phyloP scores from a whole-genome alignment of 169 alveolate species.

The Plasmodium knowlesi region DNA sequence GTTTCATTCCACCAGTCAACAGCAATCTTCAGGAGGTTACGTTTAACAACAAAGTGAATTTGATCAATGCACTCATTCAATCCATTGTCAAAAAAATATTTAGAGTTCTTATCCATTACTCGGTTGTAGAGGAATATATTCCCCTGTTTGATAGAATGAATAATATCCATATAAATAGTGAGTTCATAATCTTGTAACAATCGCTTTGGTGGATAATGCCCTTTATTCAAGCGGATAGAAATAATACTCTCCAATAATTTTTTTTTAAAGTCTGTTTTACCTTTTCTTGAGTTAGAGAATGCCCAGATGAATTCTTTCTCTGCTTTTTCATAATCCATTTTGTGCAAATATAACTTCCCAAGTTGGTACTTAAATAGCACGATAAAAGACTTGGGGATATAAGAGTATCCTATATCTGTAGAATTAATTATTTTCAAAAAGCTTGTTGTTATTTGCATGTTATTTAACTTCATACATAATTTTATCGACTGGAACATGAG shows the following conservation, averaged over 20 bases:
- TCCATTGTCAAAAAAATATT: slow-evolving; percentile 24
- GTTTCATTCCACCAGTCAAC: slow-evolving; percentile 60
- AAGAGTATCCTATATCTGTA: slow-evolving; percentile 61
- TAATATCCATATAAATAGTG: slow-evolving; percentile 24
- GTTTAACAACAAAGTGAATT: slow-evolving; percentile 49
- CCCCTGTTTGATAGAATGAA: slow-evolving; percentile 30
- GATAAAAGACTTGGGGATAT: slow-evolving; percentile 75
- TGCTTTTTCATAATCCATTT: slow-evolving; percentile 76
- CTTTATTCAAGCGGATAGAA: slow-evolving; percentile 43
- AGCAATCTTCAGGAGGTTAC: slow-evolving; percentile 28
- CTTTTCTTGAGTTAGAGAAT: slow-evolving; percentile 66
- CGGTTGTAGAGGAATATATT: slow-evolving; percentile 52
- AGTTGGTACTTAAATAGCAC: slow-evolving; percentile 77
- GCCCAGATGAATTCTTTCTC: slow-evolving; percentile 81
- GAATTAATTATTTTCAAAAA: slow-evolving; percentile 77
- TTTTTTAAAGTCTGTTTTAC: slow-evolving; percentile 33
- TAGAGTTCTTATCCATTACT: slow-evolving; percentile 3
- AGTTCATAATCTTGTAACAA: slow-evolving; percentile 26
- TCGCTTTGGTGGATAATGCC: slow-evolving; percentile 37
- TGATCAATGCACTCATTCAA: slow-evolving; percentile 53
- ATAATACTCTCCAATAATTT: slow-evolving; percentile 16
- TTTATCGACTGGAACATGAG: slow-evolving; percentile 80
- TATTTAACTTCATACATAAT: slow-evolving; percentile 78
- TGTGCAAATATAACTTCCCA: slow-evolving; percentile 79
- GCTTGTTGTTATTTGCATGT: slow-evolving; percentile 81